A percentile compares a stretch with the other conserved stretches of the same genome.
phyloP scores from a whole-genome alignment of 352 stramenopile species.

The Phytophthora idaei region DNA sequence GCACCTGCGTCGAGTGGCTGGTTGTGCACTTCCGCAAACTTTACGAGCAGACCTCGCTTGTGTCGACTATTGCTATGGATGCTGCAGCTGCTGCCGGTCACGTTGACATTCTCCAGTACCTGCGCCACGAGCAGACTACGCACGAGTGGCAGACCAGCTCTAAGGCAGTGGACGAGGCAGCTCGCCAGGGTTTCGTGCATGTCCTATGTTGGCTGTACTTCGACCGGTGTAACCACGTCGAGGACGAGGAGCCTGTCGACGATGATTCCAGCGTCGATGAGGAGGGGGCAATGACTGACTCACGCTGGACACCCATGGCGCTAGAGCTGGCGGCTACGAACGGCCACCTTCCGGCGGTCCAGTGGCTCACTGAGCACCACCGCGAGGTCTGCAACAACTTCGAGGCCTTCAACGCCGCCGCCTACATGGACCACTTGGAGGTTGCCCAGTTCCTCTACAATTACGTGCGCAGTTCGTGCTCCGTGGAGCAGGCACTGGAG shows the following conservation, averaged over 20 bases:
- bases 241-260: conserved; percentile 27
- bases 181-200: conserved; percentile 54
- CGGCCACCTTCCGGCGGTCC: conserved; percentile 57
- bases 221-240: conserved; percentile 25
- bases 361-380: conserved; percentile 68
- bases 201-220: conserved; percentile 65
- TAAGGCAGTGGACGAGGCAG: conserved; percentile 63
- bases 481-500: conserved; percentile 58
- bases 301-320: conserved; percentile 55
- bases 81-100: conserved; percentile 53
- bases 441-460: conserved; percentile 58
- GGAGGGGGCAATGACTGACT: conserved; percentile 12
- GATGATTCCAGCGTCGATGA: conserved; percentile 22
- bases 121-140: conserved; percentile 46
- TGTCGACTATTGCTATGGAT: conserved; percentile 55
- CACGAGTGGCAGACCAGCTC: conserved; percentile 55
- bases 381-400: conserved; percentile 48
- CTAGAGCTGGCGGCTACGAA: conserved; percentile 70
- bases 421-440: conserved; percentile 77
- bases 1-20: conserved; percentile 63
- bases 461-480: conserved; percentile 51
- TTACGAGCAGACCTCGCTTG: conserved; percentile 36
- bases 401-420: conserved; percentile 68
- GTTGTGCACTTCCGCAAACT: conserved; percentile 50
- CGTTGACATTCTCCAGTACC: conserved; percentile 62